A percentile compares a stretch with the other conserved stretches of the same genome.
phyloP scores from a whole-genome alignment of 345 rosid genomes.

The Litchi chinensis region DNA sequence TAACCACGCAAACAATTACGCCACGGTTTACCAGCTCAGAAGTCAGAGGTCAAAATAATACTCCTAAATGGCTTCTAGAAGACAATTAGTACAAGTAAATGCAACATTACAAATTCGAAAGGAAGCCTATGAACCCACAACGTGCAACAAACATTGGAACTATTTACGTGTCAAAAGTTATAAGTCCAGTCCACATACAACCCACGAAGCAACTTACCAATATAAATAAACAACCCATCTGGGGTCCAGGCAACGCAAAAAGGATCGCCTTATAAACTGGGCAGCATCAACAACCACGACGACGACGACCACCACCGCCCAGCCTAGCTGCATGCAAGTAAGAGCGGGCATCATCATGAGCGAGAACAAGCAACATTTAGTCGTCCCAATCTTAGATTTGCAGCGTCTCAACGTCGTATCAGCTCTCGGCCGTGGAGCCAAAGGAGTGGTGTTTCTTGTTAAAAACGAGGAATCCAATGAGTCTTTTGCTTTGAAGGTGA shows the following conservation, averaged over 20 bases:
- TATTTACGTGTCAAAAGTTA: too few relatives aligned
- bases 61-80: constrained; percentile 16
- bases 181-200: too few relatives aligned
- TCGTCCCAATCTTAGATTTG: constrained; percentile 43
- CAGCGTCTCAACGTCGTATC: constrained; percentile 48
- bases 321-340: too few relatives aligned
- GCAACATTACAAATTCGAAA: too few relatives aligned
- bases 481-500: constrained; percentile 71
- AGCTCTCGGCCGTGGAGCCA: constrained; percentile 85
- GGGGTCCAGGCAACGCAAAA: neutral
- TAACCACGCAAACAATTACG: too few relatives aligned
- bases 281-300: neutral
- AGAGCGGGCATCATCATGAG: constrained; percentile 6
- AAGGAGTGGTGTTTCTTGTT: constrained; percentile 82
- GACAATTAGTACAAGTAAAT: neutral
- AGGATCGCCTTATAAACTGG: neutral
- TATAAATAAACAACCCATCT: too few relatives aligned
- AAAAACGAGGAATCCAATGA: constrained; percentile 34
- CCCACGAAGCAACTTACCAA: too few relatives aligned
- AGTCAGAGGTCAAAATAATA: too few relatives aligned
- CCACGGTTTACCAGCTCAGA: too few relatives aligned
- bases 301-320: too few relatives aligned
- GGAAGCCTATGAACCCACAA: neutral
- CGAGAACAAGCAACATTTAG: neutral
- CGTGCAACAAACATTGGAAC: neutral